These are phyloP conservation scores for Claviceps sp. DNA, from an alignment of 2,329 filamentous ascomycete species.

Conservation along the genomic window DNA sequence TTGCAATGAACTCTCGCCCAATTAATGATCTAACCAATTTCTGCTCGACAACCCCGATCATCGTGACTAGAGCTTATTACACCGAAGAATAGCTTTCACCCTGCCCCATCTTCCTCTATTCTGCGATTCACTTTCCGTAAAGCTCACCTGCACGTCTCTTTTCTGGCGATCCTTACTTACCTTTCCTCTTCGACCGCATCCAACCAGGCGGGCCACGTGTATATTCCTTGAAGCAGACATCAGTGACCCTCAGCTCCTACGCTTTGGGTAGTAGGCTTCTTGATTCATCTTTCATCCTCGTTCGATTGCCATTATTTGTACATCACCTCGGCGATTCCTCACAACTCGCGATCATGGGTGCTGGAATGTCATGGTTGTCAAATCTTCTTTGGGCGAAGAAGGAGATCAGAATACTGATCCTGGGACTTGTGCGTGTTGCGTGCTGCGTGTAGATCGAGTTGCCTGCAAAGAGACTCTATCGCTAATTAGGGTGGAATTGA, in stretches of 20 bases:
- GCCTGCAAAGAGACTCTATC: not conserved
- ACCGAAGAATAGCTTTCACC: not conserved
- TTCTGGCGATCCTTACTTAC: not conserved
- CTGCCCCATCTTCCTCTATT: not conserved
- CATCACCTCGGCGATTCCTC: not conserved
- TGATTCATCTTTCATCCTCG: no score
- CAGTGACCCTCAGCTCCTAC: constrained; percentile 1
- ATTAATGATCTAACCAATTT: not conserved
- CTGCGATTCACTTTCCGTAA: not conserved
- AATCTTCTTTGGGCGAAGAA: constrained; percentile 80
- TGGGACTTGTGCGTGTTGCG: constrained; percentile 73
- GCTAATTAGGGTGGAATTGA: constrained; percentile 8
- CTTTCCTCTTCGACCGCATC: not conserved
- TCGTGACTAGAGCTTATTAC: not conserved
- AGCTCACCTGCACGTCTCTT: not conserved
- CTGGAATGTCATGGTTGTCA: constrained; percentile 56
- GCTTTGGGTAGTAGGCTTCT: not conserved
- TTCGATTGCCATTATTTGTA: not conserved
- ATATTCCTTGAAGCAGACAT: not conserved
- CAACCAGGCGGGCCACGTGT: constrained; percentile 3
- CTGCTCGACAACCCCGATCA: not conserved
- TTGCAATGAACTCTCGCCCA: constrained; percentile 5
- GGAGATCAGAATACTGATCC: constrained; percentile 90
- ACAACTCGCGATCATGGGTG: constrained; percentile 39
- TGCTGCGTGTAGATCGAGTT: not conserved